Percentiles rank a stretch among this genome's conserved stretches.
Conservation (phyloP, 495 filamentous ascomycete genomes). For the Parathielavia hyrcaniae region DNA sequence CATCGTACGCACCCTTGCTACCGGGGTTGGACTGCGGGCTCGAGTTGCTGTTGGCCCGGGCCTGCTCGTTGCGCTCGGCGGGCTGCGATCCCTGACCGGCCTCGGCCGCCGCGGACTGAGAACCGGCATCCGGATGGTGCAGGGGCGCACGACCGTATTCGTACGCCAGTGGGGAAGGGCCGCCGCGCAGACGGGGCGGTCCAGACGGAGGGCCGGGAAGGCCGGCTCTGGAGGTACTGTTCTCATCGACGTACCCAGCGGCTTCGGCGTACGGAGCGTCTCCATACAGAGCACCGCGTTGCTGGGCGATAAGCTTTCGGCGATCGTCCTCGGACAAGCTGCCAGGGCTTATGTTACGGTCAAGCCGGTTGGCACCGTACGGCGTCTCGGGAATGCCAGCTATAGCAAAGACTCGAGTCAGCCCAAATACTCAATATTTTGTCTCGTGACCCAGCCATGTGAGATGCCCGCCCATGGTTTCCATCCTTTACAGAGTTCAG, state of each 20-base stretch:
- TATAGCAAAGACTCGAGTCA: constrained; percentile 49
- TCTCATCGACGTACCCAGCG: constrained; percentile 58
- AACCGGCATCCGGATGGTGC: constrained; percentile 37
- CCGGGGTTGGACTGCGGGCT: constrained; percentile 66
- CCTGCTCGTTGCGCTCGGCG: constrained; percentile 53
- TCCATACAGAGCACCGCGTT: constrained; percentile 87
- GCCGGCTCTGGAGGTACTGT: constrained; percentile 45
- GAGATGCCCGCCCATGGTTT: background rate
- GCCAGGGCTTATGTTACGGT: constrained; percentile 86
- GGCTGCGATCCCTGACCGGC: constrained; percentile 38
- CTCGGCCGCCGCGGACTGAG: constrained; percentile 46
- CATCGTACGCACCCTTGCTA: constrained; percentile 60
- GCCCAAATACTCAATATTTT: constrained; percentile 24
- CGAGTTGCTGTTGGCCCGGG: constrained; percentile 82
- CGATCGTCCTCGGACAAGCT: constrained; percentile 90
- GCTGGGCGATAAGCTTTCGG: constrained; percentile 90
- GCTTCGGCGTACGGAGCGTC: constrained; percentile 58
- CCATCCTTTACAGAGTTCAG: constrained; percentile 30
- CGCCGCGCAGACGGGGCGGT: constrained; percentile 49
- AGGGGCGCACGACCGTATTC: constrained; percentile 43
- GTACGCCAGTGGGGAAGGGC: constrained; percentile 49
- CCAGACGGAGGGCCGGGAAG: constrained; percentile 47
- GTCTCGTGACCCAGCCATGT: constrained; percentile 11
- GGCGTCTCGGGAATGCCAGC: constrained; percentile 72
- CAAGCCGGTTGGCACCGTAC: constrained; percentile 62